Evolutionary conservation across 371 early-diverging fungal genomes (phyloP), one percentile per base, ranked within the genome.

Genomic region (Amoeboaphelidium occidentale): DNA sequence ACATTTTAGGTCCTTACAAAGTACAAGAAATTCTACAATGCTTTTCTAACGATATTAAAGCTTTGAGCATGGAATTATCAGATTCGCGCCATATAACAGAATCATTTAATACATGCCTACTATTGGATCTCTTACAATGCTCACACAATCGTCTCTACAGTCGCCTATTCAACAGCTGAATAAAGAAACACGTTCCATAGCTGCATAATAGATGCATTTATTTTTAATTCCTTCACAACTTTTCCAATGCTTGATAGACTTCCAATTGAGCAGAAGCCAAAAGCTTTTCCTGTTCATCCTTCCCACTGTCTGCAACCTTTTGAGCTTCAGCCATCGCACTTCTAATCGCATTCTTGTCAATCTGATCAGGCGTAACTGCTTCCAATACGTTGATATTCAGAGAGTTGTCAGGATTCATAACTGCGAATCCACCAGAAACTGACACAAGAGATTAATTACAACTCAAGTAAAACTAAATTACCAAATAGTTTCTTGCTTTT

Each of bases 381-480:
- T 96, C 97, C 22, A 88, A 72, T 51, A 91, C 97, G 64, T 86
- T 92, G 68, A 96, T 88, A 78, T 90, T 87, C 53, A 94, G 72
- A 51, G 82, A 68, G 41, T 87, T 89, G 66, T 96, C 88, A 53
- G 90, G 82, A 78, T 94, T 89, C 68, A 96, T 77, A 55, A 79
- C 75, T 53, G 91, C 90, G 58, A 94, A 96, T 28, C 97, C 97
- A 53, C 97, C 97, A 64, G 80, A 78, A 52, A 87, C 92, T 83
- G 56, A 21, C 48, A 3, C 14, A 17, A 51, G 51, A 27, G 32
- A 20, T 23, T 25, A 49, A 6, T 14, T 4, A 10, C 4, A 45
- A 28, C 10, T 26, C 47, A n/a, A 45, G 41, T 21, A 2, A 22
- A 27, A 20, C 42, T 26, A 48, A 55, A 60, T 58, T 73, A 84